Conservation (phyloP, 2,329 filamentous ascomycete genomes). For the Pseudopithomyces maydicus region DNA sequence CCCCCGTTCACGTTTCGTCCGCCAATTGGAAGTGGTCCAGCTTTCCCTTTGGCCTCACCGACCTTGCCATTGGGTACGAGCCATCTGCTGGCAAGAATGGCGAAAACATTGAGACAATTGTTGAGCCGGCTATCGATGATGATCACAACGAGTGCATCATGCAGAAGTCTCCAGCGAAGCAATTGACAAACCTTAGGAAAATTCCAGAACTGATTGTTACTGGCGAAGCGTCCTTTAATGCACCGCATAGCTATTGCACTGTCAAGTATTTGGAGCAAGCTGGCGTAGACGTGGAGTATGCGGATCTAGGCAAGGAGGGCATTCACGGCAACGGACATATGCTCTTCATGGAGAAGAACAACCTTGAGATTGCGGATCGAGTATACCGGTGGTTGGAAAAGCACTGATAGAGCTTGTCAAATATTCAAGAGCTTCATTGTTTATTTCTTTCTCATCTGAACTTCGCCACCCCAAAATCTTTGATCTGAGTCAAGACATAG, state of each 20-base stretch:
- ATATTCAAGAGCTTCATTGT: no score
- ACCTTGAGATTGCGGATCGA: conserved; percentile 23
- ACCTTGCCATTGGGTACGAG: conserved; percentile 38
- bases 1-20: conserved; percentile 28
- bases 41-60: conserved; percentile 35
- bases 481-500: no score
- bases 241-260: conserved; percentile 61
- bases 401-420: no score
- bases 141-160: conserved; percentile 45
- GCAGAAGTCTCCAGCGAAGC: conserved; percentile 47
- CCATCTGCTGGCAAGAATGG: conserved; percentile 34
- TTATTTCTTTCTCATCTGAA: no score
- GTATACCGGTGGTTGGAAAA: conserved; percentile 16
- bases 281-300: conserved; percentile 28
- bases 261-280: conserved; percentile 57
- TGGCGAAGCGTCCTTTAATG: conserved; percentile 60
- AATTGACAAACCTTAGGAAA: conserved; percentile 56
- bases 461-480: no score
- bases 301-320: conserved; percentile 61
- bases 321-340: conserved; percentile 60
- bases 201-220: conserved; percentile 59
- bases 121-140: conserved; percentile 28
- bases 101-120: conserved; percentile 24
- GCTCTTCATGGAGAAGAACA: conserved; percentile 43
- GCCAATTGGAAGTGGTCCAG: conserved; percentile 52